Base-by-base conservation (phyloP, 2,329 filamentous ascomycete genomes). In the Monilinia laxa region DNA sequence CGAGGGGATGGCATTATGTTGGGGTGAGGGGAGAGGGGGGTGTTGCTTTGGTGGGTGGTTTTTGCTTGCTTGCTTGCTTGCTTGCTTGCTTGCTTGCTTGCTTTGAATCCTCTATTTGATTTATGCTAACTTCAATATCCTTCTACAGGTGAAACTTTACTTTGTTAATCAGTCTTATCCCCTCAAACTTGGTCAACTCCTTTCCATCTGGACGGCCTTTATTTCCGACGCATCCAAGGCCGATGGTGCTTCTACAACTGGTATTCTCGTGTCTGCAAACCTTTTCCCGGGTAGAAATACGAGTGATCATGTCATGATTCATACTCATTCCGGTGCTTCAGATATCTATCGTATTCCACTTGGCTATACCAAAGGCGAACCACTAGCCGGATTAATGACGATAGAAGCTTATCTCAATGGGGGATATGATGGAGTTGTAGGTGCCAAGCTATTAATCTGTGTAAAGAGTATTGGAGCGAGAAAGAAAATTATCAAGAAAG, bases 171-270 rank as follows among this genome's bases (percentile, higher is more conserved):
- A 70, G 62, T 75, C 70, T 28, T 82, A 80, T 75, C 77, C 75
- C 51, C 74, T 85, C 5, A 77, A 79, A 10, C 75, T 88, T 2
- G 85, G 85, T 3, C 81, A 82, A 49, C 79, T 87, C 1, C 77
- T 87, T 20, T 83, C 82, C 0, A 75, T 87, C 11, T 88, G 84
- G 83, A 81, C 85, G 1, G 81, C 81, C 10, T 85, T 85, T 69
- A 78, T 87, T 55, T 80, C 81, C 16, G 76, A 79, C 18, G 77
- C 79, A 0, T 78, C 79, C 52, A 84, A 84, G 63, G 79, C 80
- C 1, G 76, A 58, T 1, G 16, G 82, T 12, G 81, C 82, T 58
- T 53, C 52, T 0, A 71, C 71, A 5, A 75, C 45, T 16, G 60
- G 63, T 20, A 63, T 73, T 1, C 49, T 31, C 75, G 75, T 84